Evolutionary conservation across 345 rosid species (phyloP).

Genomic region (Heritiera littoralis): DNA sequence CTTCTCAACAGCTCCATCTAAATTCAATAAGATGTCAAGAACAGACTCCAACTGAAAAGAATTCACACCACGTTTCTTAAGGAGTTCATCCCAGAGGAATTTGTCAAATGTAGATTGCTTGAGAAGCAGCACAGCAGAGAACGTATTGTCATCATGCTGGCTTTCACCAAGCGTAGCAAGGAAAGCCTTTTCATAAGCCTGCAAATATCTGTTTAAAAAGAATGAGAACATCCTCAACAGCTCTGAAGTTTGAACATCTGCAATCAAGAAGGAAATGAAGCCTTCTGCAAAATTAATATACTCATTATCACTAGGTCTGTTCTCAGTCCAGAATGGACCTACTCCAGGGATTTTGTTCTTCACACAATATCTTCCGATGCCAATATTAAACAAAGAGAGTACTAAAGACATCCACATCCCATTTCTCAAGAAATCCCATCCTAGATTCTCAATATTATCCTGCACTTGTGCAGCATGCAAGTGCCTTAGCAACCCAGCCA

Average conservation of each 20-base stretch:
- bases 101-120: slow-evolving; percentile 71
- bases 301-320: slow-evolving; percentile 46
- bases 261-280: slow-evolving; percentile 52
- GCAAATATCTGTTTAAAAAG: slow-evolving; percentile 57
- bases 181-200: slow-evolving; percentile 67
- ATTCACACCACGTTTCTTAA: slow-evolving; percentile 56
- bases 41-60: slow-evolving; percentile 58
- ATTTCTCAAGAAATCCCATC: slow-evolving; percentile 82
- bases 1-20: slow-evolving; percentile 59
- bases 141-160: slow-evolving; percentile 41
- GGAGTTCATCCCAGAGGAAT: slow-evolving; percentile 59
- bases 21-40: slow-evolving; percentile 48
- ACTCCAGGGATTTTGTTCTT: slow-evolving; percentile 50
- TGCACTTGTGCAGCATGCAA: slow-evolving; percentile 45
- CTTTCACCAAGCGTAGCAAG: slow-evolving; percentile 55
- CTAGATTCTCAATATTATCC: slow-evolving; percentile 52
- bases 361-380: slow-evolving; percentile 53
- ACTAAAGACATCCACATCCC: slow-evolving; percentile 78
- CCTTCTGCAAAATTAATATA: slow-evolving; percentile 58
- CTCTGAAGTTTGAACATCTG: slow-evolving; percentile 47
- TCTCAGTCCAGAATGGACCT: slow-evolving; percentile 45
- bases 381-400: slow-evolving; percentile 64
- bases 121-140: slow-evolving; percentile 70
- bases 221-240: slow-evolving; percentile 61
- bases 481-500: slow-evolving; percentile 48